Evolutionary conservation across 2,329 filamentous ascomycete genomes (phyloP), one percentile per base, ranked within the genome.

Genomic region (Aspergillus flavus): DNA sequence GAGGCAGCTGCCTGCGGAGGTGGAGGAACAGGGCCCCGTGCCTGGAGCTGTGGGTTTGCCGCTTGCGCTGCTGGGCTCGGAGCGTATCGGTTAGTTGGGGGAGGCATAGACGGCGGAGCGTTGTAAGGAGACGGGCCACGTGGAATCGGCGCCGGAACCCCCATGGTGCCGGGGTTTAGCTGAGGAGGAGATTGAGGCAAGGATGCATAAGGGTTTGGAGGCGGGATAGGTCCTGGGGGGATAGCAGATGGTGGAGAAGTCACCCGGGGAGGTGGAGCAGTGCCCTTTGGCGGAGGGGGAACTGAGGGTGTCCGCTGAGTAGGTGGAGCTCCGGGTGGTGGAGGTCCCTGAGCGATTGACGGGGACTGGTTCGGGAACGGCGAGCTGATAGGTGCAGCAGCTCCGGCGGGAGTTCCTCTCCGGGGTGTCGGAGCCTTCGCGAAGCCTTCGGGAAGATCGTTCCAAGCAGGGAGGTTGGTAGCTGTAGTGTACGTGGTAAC

Each of bases 91-190:
- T 88, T 92, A 11, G 88, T 85, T 6, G 90, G 87, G n/a, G 91
- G 89, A 6, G 87, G 82, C 21, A 83, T 85, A 34, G 89, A 82
- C 7, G 92, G 91, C 59, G 94, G 91, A 43, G 91, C 87, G 72
- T 94, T 93, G 78, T 97, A 97, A 6, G 94, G 94, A 30, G 94
- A 97, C 5, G 90, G 85, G 32, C 90, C 93, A 67, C 93, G 89
- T 26, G 89, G 86, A 58, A 92, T 72, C 7, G 73, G 85, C 23
- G 87, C 85, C 48, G 88, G 86, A 58, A 74, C 65, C 19, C 69
- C 76, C 69, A 80, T 77, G n/a, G 70, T 71, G 45, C n/a, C 39
- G 34, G 62, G 68, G 72, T 68, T 71, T 19, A 73, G 78, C 39
- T 82, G 77, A 6, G 78, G 82, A 66, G 78, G 82, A 66, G 79